phyloP scores from a whole-genome alignment of 208 protist species.

The Wallacemonas sp. region DNA sequence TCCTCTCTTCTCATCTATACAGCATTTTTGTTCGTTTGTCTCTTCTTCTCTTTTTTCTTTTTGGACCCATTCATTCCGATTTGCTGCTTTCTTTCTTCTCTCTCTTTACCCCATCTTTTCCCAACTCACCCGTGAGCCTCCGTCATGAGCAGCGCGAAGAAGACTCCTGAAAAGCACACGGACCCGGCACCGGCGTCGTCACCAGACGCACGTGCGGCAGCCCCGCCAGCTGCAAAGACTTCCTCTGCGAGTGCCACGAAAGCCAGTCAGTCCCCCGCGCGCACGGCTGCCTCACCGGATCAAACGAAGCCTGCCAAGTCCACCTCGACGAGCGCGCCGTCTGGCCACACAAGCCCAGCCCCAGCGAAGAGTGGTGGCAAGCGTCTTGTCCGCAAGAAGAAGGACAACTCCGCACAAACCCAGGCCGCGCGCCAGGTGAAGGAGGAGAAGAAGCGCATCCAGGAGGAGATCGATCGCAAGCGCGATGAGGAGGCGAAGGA shows the following conservation, averaged over 20 bases:
- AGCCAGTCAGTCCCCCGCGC: not conserved
- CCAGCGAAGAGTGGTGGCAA: slow-evolving; percentile 11
- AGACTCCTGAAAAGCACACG: slow-evolving; percentile 3
- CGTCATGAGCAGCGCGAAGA: slow-evolving; percentile 11
- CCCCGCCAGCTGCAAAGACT: too few species aligned
- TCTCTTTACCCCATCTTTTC: slow-evolving; percentile 4
- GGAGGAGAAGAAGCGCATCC: slow-evolving; percentile 21
- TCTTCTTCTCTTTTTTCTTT: slow-evolving; percentile 12
- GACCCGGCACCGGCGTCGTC: slow-evolving; percentile 4
- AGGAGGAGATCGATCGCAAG: slow-evolving; percentile 16
- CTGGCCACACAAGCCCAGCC: not conserved
- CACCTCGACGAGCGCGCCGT: not conserved
- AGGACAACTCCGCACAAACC: not conserved
- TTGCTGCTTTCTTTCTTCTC: slow-evolving; percentile 7
- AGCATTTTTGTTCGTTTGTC: not conserved
- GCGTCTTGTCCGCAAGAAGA: slow-evolving; percentile 42
- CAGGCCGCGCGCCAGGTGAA: slow-evolving; percentile 10
- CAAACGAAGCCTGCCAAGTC: not conserved
- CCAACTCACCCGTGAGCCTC: not conserved
- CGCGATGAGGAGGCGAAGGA: slow-evolving; percentile 26
- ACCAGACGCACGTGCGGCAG: not conserved
- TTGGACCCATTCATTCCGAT: not conserved
- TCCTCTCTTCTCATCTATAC: not conserved
- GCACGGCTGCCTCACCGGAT: not conserved
- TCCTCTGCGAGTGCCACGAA: too few species aligned